Base-by-base conservation (phyloP, 2,329 filamentous ascomycete genomes). In the Helotiales sp. region DNA sequence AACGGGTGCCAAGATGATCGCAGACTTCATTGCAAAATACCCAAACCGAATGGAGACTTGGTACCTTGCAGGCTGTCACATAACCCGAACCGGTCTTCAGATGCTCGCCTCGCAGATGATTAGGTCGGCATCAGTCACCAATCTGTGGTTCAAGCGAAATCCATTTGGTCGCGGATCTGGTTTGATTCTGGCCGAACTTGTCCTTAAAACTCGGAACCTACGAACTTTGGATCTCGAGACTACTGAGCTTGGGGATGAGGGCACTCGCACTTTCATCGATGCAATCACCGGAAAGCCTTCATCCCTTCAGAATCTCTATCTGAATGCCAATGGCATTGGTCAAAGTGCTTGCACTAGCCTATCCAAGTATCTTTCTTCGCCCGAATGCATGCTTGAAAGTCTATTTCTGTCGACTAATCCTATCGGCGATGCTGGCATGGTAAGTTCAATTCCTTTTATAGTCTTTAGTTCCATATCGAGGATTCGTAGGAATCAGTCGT, bases 41-140 rank as follows among this genome's bases (percentile, higher is more conserved):
- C 49, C 49, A 30, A 52, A 52, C 30, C 49, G 49, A 28, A 52
- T 52, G 49, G 8, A 86, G 73, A 86, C 84, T 34, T 86, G 84
- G 84, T 86, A 86, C 71, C 78, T 86, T 34, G 84, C 84, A 4
- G 84, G 84, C 5, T 86, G 86, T 70, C 85, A 82, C 73, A 84
- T 87, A 68, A 80, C 85, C 59, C 76, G 76, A 2, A 62, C 74
- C 2, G 76, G 79, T 65, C 80, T 86, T 73, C 74, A 73, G 28
- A 69, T 77, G 1, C 77, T 86, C 1, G 82, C 83, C 0, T 76
- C 82, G 64, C 80, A 80, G 59, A 80, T 84, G 79, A 70, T 81
- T 15, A 76, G 75, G 26, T 84, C 82, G 1, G 75, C 77, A 3
- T 77, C 77, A 15, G 76, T 85, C 66, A 84, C 82, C 26, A 52